phyloP scores from a whole-genome alignment of 257 asterid species.

The Leptodermis oblonga region DNA sequence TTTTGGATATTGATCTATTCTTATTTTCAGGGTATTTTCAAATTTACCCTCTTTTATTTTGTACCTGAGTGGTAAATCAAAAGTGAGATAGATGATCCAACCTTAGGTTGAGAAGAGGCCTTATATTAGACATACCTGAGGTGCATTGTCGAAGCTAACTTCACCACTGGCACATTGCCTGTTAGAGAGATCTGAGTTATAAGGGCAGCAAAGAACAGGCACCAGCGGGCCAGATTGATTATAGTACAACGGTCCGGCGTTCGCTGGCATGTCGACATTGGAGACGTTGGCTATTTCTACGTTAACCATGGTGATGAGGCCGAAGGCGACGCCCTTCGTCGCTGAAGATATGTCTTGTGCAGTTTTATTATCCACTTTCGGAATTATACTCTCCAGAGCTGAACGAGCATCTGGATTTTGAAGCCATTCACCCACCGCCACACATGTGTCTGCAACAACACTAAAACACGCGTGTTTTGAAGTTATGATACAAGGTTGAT shows the following conservation, averaged over 20 bases:
- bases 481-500: too few relatives aligned
- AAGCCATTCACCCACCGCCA: conserved; percentile 40
- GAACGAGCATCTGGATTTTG: conserved; percentile 35
- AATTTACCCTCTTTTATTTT: too few relatives aligned
- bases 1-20: too few relatives aligned
- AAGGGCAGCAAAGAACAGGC: conserved; percentile 39
- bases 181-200: conserved; percentile 20
- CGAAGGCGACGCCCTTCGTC: conserved; percentile 25
- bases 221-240: conserved; percentile 37
- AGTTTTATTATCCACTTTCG: conserved; percentile 24
- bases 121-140: conserved; percentile 20
- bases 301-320: conserved; percentile 24
- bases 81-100: too few relatives aligned
- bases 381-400: conserved; percentile 31
- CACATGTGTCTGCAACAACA: conserved; percentile 34
- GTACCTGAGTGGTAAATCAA: too few relatives aligned
- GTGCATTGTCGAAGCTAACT: conserved; percentile 27
- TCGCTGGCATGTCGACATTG: conserved; percentile 29
- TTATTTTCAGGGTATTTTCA: too few relatives aligned
- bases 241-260: conserved; percentile 25
- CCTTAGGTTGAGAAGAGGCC: too few relatives aligned
- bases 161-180: conserved; percentile 23
- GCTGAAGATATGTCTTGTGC: conserved; percentile 24
- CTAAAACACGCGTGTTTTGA: too few relatives aligned
- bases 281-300: conserved; percentile 26